Conservation (phyloP, 75 land plant species). For the Selaginella tamariscina region DNA sequence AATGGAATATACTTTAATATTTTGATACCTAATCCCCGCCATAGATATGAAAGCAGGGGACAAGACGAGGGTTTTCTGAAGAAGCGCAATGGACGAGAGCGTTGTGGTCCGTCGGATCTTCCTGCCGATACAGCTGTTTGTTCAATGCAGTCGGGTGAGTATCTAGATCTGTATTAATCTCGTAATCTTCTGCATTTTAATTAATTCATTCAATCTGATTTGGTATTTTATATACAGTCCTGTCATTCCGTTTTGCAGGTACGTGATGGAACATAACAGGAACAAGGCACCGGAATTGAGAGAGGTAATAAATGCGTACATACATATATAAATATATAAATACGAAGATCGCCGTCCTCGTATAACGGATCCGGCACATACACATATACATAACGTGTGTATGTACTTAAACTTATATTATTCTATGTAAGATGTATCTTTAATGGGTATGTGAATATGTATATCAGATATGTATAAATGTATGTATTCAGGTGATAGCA, state of each 20-base stretch:
- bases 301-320: no score
- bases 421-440: no score
- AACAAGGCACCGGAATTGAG: conserved; percentile 69
- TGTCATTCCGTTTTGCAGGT: conserved; percentile 33
- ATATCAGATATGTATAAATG: not conserved
- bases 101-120: conserved; percentile 67
- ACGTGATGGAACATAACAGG: conserved; percentile 92
- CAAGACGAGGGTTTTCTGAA: no score
- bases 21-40: no score
- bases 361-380: no score
- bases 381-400: no score
- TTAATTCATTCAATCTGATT: not conserved
- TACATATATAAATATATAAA: no score
- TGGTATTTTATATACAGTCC: not conserved
- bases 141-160: conserved; percentile 94
- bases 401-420: no score
- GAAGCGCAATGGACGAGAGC: conserved; percentile 33
- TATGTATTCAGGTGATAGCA: conserved; percentile 69
- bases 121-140: conserved; percentile 95
- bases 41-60: no score
- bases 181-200: not conserved
- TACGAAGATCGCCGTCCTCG: no score
- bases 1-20: no score
- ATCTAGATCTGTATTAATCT: not conserved
- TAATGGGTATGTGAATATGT: not conserved